phyloP scores from a whole-genome alignment of 495 filamentous ascomycete genomes.

The Parachaetomium inaequale region DNA sequence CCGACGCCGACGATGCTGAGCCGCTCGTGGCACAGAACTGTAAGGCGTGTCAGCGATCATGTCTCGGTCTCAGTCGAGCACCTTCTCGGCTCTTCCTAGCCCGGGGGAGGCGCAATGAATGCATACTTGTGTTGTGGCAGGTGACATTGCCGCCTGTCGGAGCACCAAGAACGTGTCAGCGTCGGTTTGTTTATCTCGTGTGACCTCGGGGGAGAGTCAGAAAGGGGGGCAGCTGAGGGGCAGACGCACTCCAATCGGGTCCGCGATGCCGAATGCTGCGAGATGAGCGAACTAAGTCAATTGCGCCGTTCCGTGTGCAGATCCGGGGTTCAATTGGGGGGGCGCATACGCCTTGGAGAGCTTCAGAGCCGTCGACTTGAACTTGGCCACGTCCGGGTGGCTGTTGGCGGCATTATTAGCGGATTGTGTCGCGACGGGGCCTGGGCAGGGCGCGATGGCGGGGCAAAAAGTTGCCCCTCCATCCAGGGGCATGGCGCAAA shows the following conservation, averaged over 20 bases:
- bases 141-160: constrained; percentile 78
- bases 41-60: constrained; percentile 26
- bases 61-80: background rate
- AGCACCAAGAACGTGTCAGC: constrained; percentile 20
- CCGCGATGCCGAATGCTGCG: constrained; percentile 88
- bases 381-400: constrained; percentile 92
- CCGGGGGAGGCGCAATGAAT: background rate
- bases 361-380: constrained; percentile 94
- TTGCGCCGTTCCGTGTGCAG: constrained; percentile 28
- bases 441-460: constrained; percentile 16
- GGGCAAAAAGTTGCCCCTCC: constrained; percentile 35
- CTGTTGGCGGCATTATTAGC: constrained; percentile 46
- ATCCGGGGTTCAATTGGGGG: constrained; percentile 11
- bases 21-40: constrained; percentile 95
- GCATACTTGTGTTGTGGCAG: constrained; percentile 80
- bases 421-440: constrained; percentile 1
- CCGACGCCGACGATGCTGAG: constrained; percentile 96
- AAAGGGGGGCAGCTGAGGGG: constrained; percentile 3
- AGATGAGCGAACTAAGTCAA: constrained; percentile 42
- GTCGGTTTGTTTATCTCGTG: constrained; percentile 12
- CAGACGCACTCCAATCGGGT: constrained; percentile 92
- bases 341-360: constrained; percentile 85
- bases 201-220: no score
- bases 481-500: constrained; percentile 18
- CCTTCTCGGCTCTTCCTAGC: background rate